Evolutionary conservation across 305 asterid species (phyloP).

Genomic region (Plantago lanceolata): DNA sequence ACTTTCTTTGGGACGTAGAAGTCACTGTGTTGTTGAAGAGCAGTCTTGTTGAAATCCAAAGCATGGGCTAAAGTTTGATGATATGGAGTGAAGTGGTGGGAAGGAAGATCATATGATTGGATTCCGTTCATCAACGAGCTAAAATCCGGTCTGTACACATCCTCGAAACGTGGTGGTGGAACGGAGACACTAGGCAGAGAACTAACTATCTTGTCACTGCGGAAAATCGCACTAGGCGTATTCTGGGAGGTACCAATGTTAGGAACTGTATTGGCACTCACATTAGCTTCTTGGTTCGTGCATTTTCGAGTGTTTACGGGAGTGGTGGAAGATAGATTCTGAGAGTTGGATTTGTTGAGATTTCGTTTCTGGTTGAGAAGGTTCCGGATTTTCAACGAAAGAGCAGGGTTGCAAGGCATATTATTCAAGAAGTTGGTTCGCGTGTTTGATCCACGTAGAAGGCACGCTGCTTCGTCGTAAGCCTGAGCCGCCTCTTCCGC

Average conservation of each 20-base stretch:
- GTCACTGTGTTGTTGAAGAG: constrained; percentile 22
- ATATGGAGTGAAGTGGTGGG: constrained; percentile 16
- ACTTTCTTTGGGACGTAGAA: constrained; percentile 21
- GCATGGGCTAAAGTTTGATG: constrained; percentile 14
- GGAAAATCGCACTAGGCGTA: constrained; percentile 17
- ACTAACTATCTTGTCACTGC: constrained; percentile 13
- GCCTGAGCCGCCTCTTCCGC: constrained; percentile 93
- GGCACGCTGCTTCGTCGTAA: constrained; percentile 80
- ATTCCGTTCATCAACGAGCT: constrained; percentile 38
- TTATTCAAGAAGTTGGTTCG: constrained; percentile 61
- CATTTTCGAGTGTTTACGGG: neutral
- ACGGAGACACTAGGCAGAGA: constrained; percentile 14
- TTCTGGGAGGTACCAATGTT: constrained; percentile 20
- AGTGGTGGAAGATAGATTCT: neutral
- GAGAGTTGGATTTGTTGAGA: constrained; percentile 33
- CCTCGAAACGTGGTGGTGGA: constrained; percentile 28
- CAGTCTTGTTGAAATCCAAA: constrained; percentile 32
- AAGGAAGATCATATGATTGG: constrained; percentile 18
- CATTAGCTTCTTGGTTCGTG: constrained; percentile 11
- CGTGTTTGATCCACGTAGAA: constrained; percentile 67
- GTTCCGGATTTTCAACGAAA: constrained; percentile 63
- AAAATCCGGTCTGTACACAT: constrained; percentile 57
- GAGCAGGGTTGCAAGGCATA: constrained; percentile 58
- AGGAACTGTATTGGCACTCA: constrained; percentile 18
- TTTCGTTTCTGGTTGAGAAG: constrained; percentile 60